Conservation (phyloP, 441 rosid species). For the Manihot esculenta region DNA sequence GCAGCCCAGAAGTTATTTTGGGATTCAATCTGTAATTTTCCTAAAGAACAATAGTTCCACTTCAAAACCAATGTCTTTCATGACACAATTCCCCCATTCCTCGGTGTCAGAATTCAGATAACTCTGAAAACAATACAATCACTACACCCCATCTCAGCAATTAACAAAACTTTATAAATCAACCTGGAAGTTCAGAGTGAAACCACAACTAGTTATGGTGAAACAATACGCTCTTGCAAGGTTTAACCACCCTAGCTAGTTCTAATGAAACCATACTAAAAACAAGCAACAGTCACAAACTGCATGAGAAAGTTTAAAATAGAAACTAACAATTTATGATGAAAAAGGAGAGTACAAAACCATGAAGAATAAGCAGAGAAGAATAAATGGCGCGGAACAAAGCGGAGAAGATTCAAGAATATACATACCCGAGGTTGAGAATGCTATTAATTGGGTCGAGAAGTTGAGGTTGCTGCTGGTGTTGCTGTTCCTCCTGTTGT, state of each 20-base stretch:
- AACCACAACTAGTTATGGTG: too few relatives aligned
- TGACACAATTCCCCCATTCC: background rate
- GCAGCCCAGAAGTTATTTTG: too few relatives aligned
- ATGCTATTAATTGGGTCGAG: conserved; percentile 82
- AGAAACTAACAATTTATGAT: background rate
- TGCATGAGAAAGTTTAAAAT: background rate
- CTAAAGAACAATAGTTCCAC: background rate
- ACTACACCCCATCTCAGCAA: background rate
- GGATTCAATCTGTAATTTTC: background rate
- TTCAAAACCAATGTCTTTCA: background rate
- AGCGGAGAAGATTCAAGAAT: background rate
- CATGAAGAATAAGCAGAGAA: background rate
- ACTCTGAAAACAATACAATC: background rate
- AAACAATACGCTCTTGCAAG: too few relatives aligned
- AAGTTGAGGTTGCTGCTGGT: conserved; percentile 60
- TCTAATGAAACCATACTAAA: conserved; percentile 1
- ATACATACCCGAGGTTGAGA: conserved; percentile 74
- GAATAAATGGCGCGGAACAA: background rate
- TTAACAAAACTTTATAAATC: background rate
- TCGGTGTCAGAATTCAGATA: too few relatives aligned
- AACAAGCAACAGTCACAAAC: background rate
- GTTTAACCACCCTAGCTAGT: too few relatives aligned
- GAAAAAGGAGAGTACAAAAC: background rate
- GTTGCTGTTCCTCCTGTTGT: conserved; percentile 57
- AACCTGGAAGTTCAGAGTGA: background rate